A percentile compares a stretch with the other conserved stretches of the same genome.
Conservation (phyloP, 192 early-diverging fungal genomes). For the Allomyces macrogynus region DNA sequence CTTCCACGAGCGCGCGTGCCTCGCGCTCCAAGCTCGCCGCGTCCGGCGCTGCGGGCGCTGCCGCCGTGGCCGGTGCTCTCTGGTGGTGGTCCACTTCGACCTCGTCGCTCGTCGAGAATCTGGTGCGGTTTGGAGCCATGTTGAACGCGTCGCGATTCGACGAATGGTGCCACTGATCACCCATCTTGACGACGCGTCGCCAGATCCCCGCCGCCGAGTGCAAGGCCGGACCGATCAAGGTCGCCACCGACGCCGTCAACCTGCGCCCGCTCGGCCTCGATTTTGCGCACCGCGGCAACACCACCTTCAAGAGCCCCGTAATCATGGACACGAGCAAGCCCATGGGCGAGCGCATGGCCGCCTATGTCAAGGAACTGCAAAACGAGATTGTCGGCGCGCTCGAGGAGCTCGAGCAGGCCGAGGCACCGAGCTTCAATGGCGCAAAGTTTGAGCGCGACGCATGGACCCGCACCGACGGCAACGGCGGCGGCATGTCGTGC, state of each 20-base stretch:
- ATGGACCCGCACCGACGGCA: conserved; percentile 74
- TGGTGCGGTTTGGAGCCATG: too few relatives aligned
- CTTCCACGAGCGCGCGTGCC: too few relatives aligned
- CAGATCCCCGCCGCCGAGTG: neutral
- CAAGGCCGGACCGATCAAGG: neutral
- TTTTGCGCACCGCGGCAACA: neutral
- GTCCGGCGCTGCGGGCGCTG: too few relatives aligned
- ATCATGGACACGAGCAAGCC: conserved; percentile 14
- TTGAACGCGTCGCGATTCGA: too few relatives aligned
- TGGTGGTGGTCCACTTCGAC: too few relatives aligned
- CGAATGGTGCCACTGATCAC: too few relatives aligned
- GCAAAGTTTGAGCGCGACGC: conserved; percentile 47
- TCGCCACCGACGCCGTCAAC: neutral
- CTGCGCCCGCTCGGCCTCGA: neutral
- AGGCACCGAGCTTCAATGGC: conserved; percentile 9
- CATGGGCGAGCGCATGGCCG: conserved; percentile 70
- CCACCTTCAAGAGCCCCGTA: conserved; percentile 5
- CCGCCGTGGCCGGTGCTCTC: too few relatives aligned
- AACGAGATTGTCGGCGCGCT: conserved; percentile 47
- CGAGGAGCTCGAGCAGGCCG: conserved; percentile 29
- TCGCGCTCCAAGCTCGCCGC: too few relatives aligned
- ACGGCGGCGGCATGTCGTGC: conserved; percentile 74
- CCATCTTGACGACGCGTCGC: too few relatives aligned
- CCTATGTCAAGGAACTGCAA: conserved; percentile 55
- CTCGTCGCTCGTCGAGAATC: too few relatives aligned